Evolutionary conservation across 352 stramenopile genomes (phyloP), one percentile per base, ranked within the genome.

Genomic region (Pythium guiyangense): DNA sequence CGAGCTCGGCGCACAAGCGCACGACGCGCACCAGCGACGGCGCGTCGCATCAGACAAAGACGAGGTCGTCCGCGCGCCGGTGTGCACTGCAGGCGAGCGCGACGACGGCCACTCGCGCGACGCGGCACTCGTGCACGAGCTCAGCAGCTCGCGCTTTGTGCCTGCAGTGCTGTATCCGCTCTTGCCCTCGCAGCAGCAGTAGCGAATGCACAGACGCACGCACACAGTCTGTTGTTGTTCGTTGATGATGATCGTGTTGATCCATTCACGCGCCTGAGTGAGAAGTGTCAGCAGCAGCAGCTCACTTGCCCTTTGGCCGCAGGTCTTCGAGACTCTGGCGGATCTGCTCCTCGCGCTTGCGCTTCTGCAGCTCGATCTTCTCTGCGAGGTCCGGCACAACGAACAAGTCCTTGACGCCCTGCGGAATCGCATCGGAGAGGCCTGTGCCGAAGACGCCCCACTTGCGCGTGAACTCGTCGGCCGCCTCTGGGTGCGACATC

Each of bases 361-460:
- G 73, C 64, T 90, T 88, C 51, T 93, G 86, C 39, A 54, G 25
- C 44, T 92, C 80, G 39, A 87, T 81, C 35, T 79, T 73, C 62
- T 92, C 74, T 25, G 79, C 71, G 57, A 92, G 63, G 66, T 92
- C 74, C 9, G 77, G 66, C 54, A 90, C 70, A 35, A 63, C 48
- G 37, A 93, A 88, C 2, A 89, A 25, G 48, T 89, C 55, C 59
- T 87, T 89, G 57, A 95, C 47, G 35, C 63, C 22, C 47, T 78
- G 61, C 5, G 86, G 86, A n/a, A 95, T 77, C 20, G 77, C 65
- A 60, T 92, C 82, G 37, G 73, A 66, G 53, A 95, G 59, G 34
- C 86, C 86, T n/a, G 78, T 89, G 59, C 84, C 86, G 56, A 86
- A 95, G 43, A 93, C 69, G 4, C 86, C 86, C 86, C 86, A 95